Base-by-base conservation (phyloP, 2,329 filamentous ascomycete species). In the Botryotinia calthae region DNA sequence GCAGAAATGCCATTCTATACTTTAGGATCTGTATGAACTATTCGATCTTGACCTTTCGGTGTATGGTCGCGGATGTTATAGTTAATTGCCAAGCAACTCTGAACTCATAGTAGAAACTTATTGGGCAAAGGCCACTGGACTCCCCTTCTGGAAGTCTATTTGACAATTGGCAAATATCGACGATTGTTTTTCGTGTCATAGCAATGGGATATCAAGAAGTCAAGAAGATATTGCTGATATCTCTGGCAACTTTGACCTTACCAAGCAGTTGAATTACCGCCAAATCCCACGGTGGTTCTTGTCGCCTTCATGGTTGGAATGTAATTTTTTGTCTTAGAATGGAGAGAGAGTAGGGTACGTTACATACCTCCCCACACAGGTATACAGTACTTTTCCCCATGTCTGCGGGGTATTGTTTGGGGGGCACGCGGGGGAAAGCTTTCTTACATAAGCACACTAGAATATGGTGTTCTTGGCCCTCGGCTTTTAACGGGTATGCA, bases 251-350 rank as follows among this genome's bases (percentile, higher is more conserved):
- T 18, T 56, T 28, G 4, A 18, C 14, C n/a, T 56, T 56, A 2
- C 16, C n/a, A 0, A n/a, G 18, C 51, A 9, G 9, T 18, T 18
- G 1, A 7, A 1, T 8, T 7, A 31, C 31, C 5, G 1, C 22
- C 20, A 31, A 25, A 28, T 65, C 2, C 9, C 28, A 20, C 62
- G 1, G 42, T 25, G 2, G 34, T 25, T 4, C 3, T 18, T 65
- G 28, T 20, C n/a, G 25, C 22, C n/a, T 46, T 22, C n/a, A 31
- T 44, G 4, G 2, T 3, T 22, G 42, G 34, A 31, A 10, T 46
- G 22, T 4, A n/a, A 16, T 12, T 37, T 37, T 37, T 1, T 37
- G 7, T 37, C 37, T 37, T 7, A 7, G 22, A 28, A n/a, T 42
- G 4, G 28, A 63, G 8, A 63, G 25, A 20, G 25, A 18, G 7